Conservation (phyloP, 2,329 filamentous ascomycete genomes). For the Zasmidium citrigriseum region DNA sequence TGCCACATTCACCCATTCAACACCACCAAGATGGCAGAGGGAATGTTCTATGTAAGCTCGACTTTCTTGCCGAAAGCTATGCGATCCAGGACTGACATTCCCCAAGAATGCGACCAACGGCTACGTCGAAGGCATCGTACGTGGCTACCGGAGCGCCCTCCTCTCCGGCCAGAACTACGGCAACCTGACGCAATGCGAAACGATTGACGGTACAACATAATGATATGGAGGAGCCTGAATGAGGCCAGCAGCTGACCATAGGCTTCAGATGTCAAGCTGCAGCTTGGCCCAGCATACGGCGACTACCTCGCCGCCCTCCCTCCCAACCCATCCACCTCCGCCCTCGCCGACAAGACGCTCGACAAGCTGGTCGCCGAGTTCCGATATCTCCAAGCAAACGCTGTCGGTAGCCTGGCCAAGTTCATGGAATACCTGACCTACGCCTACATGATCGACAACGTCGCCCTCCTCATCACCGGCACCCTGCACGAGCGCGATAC, state of each 20-base stretch:
- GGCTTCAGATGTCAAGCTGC: slow-evolving; percentile 87
- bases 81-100: slow-evolving; percentile 42
- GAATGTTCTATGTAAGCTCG: slow-evolving; percentile 42
- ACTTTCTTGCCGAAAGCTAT: too few species aligned
- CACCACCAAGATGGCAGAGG: slow-evolving; percentile 42
- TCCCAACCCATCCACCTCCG: slow-evolving; percentile 94
- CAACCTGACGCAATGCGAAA: slow-evolving; percentile 97
- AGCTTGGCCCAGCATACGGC: slow-evolving; percentile 94
- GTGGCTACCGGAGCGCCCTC: slow-evolving; percentile 92
- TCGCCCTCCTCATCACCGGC: slow-evolving; percentile 94
- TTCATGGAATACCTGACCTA: slow-evolving; percentile 99
- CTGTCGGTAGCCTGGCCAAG: slow-evolving; percentile 83
- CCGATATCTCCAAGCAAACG: slow-evolving; percentile 91
- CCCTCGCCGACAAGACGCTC: slow-evolving; percentile 90
- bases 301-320: slow-evolving; percentile 93
- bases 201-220: slow-evolving; percentile 75
- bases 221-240: neutral
- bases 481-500: slow-evolving; percentile 97
- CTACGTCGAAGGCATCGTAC: slow-evolving; percentile 96
- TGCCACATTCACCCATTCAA: neutral
- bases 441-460: slow-evolving; percentile 99
- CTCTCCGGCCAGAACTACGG: slow-evolving; percentile 87
- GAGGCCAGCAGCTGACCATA: slow-evolving; percentile 13
- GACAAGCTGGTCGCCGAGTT: slow-evolving; percentile 98
- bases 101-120: slow-evolving; percentile 57